Percentiles rank a stretch among this genome's conserved stretches.
phyloP scores from a whole-genome alignment of 257 asterid genomes.

The Phtheirospermum japonicum region DNA sequence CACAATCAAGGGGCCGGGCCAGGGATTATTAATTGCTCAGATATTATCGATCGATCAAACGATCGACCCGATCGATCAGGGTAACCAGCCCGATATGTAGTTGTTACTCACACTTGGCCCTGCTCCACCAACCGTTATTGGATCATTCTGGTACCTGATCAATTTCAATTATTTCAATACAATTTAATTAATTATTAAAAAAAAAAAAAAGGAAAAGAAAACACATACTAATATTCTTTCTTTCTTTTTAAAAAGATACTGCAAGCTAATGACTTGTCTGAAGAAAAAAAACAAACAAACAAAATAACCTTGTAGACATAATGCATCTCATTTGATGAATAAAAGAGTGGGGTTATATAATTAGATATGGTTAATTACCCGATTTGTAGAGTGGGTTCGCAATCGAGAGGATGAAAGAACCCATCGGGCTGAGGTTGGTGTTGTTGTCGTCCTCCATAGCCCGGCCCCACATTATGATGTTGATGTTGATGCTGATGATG shows the following conservation, averaged over 20 bases:
- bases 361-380: slow-evolving; percentile 38
- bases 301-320: too few species aligned
- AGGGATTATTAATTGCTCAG: neutral
- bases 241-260: too few species aligned
- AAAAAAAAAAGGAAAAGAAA: too few species aligned
- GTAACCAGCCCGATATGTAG: slow-evolving; percentile 87
- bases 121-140: slow-evolving; percentile 46
- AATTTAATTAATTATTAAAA: too few species aligned
- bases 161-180: neutral
- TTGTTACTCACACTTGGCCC: slow-evolving; percentile 90
- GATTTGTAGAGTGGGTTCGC: slow-evolving; percentile 69
- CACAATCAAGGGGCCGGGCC: neutral
- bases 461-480: slow-evolving; percentile 28
- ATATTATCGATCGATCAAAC: neutral
- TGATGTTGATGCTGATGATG: slow-evolving; percentile 37
- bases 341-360: too few species aligned
- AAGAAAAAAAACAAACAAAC: too few species aligned
- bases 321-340: neutral
- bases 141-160: slow-evolving; percentile 73
- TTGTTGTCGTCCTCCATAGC: slow-evolving; percentile 52
- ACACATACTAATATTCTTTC: too few species aligned
- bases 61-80: slow-evolving; percentile 5
- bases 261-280: too few species aligned
- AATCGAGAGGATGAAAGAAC: slow-evolving; percentile 78
- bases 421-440: slow-evolving; percentile 55